Evolutionary conservation across 2,329 filamentous ascomycete species (phyloP).

Genomic region (Plenodomus lindquistii): DNA sequence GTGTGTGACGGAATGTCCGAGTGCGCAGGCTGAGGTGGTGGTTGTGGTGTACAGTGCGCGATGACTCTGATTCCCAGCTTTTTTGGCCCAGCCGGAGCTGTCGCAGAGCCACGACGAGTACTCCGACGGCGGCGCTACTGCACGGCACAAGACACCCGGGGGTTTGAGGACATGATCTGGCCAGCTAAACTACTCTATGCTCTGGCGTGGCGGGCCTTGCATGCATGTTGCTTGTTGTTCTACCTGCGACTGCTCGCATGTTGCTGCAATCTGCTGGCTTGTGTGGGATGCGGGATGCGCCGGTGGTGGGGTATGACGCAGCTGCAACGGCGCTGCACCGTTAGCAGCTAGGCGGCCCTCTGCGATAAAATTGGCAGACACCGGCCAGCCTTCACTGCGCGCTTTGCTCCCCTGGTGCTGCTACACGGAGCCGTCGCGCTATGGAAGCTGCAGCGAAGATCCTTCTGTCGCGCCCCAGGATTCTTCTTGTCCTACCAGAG

Average conservation of each 20-base stretch:
- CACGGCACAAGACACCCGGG: slow-evolving; percentile 12
- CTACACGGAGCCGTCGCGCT: neutral
- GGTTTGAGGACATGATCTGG: no score
- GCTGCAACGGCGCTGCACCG: no score
- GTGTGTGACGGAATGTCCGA: slow-evolving; percentile 18
- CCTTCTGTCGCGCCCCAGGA: neutral
- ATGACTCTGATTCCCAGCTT: slow-evolving; percentile 30
- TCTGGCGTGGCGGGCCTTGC: no score
- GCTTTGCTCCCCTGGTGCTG: neutral
- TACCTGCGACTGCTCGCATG: no score
- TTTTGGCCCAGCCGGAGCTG: slow-evolving; percentile 13
- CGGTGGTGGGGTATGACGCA: neutral
- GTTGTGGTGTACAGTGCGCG: neutral
- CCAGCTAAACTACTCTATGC: no score
- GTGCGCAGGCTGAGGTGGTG: slow-evolving; percentile 8
- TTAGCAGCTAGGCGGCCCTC: neutral
- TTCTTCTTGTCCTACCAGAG: neutral
- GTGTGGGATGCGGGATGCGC: no score
- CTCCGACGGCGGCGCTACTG: slow-evolving; percentile 31
- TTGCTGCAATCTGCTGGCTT: no score
- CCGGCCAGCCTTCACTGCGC: no score
- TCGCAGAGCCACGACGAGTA: slow-evolving; percentile 2
- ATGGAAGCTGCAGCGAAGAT: neutral
- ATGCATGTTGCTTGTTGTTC: no score
- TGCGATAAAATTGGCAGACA: no score